These are phyloP conservation scores for Endotrypanum monterogeii DNA, from an alignment of 208 protist species.

Conservation along the genomic window DNA sequence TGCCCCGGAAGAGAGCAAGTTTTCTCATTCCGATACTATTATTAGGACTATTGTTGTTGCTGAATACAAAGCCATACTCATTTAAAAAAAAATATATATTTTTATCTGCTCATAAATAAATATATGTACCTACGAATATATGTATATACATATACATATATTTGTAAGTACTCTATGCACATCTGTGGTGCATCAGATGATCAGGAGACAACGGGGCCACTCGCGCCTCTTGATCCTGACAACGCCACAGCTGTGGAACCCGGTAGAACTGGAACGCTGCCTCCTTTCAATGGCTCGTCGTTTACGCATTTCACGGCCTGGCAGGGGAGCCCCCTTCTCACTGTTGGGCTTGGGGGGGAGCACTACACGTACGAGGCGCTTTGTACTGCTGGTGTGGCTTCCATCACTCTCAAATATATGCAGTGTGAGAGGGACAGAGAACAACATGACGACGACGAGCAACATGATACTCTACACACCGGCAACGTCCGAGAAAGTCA, in stretches of 20 bases:
- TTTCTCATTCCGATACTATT: too few relatives aligned
- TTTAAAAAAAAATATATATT: too few relatives aligned
- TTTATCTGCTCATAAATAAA: background rate
- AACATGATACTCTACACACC: background rate
- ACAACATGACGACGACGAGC: background rate
- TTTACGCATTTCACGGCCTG: background rate
- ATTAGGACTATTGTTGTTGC: too few relatives aligned
- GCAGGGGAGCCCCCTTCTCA: background rate
- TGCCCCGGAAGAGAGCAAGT: too few relatives aligned
- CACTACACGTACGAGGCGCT: slow-evolving; percentile 45
- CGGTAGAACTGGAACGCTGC: background rate
- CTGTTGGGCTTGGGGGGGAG: slow-evolving; percentile 42
- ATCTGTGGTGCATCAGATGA: background rate
- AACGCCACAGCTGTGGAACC: background rate
- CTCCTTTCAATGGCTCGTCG: background rate
- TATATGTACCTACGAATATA: background rate
- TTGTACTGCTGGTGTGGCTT: slow-evolving; percentile 40
- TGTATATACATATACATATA: background rate
- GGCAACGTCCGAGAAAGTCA: too few relatives aligned
- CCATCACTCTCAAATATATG: background rate
- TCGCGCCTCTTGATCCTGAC: background rate
- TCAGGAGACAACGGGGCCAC: background rate
- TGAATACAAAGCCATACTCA: too few relatives aligned
- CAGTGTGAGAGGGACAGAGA: background rate
- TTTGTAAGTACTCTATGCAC: background rate